Base-by-base conservation (phyloP, 495 filamentous ascomycete genomes). In the Xylaria palmicola region DNA sequence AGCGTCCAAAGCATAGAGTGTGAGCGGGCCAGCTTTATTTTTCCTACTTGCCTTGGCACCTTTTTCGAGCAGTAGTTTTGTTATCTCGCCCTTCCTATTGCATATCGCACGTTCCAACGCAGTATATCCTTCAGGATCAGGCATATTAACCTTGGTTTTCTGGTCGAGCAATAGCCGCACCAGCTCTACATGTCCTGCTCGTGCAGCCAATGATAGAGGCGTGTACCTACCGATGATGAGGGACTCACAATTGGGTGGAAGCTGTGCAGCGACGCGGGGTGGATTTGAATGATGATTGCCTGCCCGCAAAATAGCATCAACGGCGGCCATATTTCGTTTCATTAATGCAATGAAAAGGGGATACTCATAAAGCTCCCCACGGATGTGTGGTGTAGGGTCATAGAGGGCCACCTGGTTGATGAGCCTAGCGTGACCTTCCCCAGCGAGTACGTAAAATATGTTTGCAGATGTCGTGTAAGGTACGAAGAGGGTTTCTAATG, bases 141-240 rank as follows among this genome's bases (percentile, higher is more conserved):
- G 0, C 4, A 4, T 6, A 26, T 55, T 43, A 24, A 24, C 6
- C 12, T 2, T 5, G 22, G 15, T 0, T 12, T 37, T 24, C 7
- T 37, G 32, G 41, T 55, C 60, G 34, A 65, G 62, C 48, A 65
- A 58, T 39, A 56, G 22, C 22, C 36, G 13, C 13, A 63, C 24
- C 8, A 39, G 10, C 8, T 19, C 22, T 10, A 5, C 22, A 27
- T 62, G 19, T 17, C n/a, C 24, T 10, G 6, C 13, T 5, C 1
- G 0, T 20, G 26, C 10, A 1, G 59, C 59, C 3, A 27, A 17
- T 17, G 15, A 8, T 20, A 54, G 7, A 15, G n/a, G 36, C 15
- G 52, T 55, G 7, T 41, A 1, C 0, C 12, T 1, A 1, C 13
- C 0, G 0, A 30, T 0, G 7, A 12, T 0, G 20, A 41, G 3